Base-by-base conservation (phyloP, 768 basidiomycete genomes). In the Epithele typhae region DNA sequence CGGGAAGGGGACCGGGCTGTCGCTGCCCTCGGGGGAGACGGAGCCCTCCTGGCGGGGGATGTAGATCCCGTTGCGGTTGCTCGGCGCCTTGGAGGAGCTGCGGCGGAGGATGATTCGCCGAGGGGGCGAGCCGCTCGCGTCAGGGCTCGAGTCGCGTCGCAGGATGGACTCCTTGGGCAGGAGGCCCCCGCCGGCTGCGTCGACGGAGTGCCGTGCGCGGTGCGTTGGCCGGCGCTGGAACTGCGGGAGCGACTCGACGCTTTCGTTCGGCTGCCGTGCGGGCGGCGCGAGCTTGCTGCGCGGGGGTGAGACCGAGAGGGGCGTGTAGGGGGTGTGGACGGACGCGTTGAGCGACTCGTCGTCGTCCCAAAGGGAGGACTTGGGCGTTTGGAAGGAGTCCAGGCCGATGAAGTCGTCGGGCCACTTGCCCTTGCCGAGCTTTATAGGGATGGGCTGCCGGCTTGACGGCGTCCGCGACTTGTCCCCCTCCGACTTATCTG, bases 341-440 rank as follows among this genome's bases (percentile, higher is more conserved):
- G 61, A 34, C 33, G n/a, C 15, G 48, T 43, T 25, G 36, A 51
- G 34, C 24, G 53, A 54, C 11, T 60, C 55, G 24, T 59, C 56
- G 47, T 57, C 58, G 32, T 52, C 46, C n/a, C 51, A 30, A 18
- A 57, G 12, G 21, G 56, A 45, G 18, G 45, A 37, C 34, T 51
- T 42, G 43, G 43, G 44, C 46, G 44, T 35, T 7, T 14, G 15
- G 50, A 85, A 77, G 23, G 70, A 79, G 53, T 80, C 79, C 45
- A 89, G 61, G 7, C 50, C 50, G 22, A 52, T 33, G 60, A 88
- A 86, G 63, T 88, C 87, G 64, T 88, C 85, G 0, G 88, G 85
- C 85, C 85, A 89, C 63, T 84, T 87, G 48, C 84, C 87, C 62
- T 88, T 86, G 25, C 81, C 79, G 25, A 88, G 76, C 45, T 80